Evolutionary conservation across 2,329 filamentous ascomycete species (phyloP), one percentile per base, ranked within the genome.

Genomic region (Tympanopsis confertula): DNA sequence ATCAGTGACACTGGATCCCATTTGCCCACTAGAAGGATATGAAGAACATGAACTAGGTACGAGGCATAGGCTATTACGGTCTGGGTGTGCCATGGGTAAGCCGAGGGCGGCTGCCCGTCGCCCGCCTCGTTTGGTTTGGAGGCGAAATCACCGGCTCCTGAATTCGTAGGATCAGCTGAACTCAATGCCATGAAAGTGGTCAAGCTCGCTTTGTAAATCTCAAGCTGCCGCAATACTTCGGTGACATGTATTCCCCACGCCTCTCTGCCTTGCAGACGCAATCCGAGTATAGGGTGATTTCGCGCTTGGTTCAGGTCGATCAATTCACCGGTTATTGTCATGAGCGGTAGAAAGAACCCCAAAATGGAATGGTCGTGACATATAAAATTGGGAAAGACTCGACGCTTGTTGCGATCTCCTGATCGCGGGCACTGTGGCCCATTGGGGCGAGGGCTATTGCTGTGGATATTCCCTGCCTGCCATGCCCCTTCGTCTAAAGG

Each of bases 241-340:
- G 10, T 33, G 30, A 33, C 7, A 33, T 33, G 30, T 10, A 18
- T 13, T 12, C 17, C 30, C 30, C 30, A 33, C 7, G 12, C 30
- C 7, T 33, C 30, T 15, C 17, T 33, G 7, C 30, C 30, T 7
- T 33, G 30, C 17, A 33, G 10, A 12, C 30, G 30, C 30, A 18
- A 17, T 10, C 30, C 30, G 15, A 33, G 30, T 15, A 33, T 33
- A 15, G 30, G 30, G 17, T 33, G 30, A 17, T 33, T 33, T 33
- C 30, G 30, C 15, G 30, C 30, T 15, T 33, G 30, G 30, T 33
- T 33, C 12, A 33, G 30, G 15, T 33, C 30, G 30, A 33, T 33
- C 30, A 33, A 18, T 17, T 33, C 30, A 15, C 30, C 30, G 7
- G 30, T 33, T 10, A 33, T 33, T 7, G 30, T 33, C 30, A 33